Evolutionary conservation across 2,329 filamentous ascomycete genomes (phyloP), one percentile per base, ranked within the genome.

Genomic region (Colletotrichum siamense): DNA sequence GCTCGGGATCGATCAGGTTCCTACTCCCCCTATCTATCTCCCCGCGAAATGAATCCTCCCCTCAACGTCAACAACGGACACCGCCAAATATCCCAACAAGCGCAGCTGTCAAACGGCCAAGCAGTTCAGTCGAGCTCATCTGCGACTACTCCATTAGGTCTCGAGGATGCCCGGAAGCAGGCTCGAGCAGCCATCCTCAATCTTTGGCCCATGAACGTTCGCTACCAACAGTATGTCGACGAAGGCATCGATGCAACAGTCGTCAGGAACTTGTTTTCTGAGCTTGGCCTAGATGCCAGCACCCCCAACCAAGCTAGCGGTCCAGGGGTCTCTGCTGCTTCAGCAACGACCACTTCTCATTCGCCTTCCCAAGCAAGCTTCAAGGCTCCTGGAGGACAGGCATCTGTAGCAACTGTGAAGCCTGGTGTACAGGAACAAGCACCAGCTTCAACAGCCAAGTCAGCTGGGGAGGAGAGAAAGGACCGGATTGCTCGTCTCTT

Each of bases 401-500:
- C 28, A 7, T 5, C 64, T 13, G 26, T 39, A 22, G 24, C 55
- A 15, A 6, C 32, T 9, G 9, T 28, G 26, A 75, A 75, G 30
- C 49, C 61, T 67, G 16, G 44, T 39, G 34, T 32, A 15, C 64
- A 69, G 10, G 49, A 72, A 26, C 63, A 69, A 24, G 49, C 39
- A 32, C 18, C 68, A 5, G n/a, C 62, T 12, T 49, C 76, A 15
- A 24, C 64, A n/a, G 81, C 84, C 52, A 85, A 83, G 77, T 87
- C 90, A 9, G 74, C 74, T 8, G 74, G 74, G 39, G 88, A 94
- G 78, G 92, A 94, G 80, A 90, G 95, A 26, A 95, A 95, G 79
- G 94, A 95, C 78, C 92, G 95, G 57, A 95, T 96, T 76, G 94
- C 94, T 6, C 92, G 93, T 65, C 89, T 96, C 71, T 88, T 96